A percentile compares a stretch with the other conserved stretches of the same genome.
These are phyloP conservation scores for Cytospora mali DNA, from an alignment of 2,329 filamentous ascomycete genomes.

Conservation along the genomic window DNA sequence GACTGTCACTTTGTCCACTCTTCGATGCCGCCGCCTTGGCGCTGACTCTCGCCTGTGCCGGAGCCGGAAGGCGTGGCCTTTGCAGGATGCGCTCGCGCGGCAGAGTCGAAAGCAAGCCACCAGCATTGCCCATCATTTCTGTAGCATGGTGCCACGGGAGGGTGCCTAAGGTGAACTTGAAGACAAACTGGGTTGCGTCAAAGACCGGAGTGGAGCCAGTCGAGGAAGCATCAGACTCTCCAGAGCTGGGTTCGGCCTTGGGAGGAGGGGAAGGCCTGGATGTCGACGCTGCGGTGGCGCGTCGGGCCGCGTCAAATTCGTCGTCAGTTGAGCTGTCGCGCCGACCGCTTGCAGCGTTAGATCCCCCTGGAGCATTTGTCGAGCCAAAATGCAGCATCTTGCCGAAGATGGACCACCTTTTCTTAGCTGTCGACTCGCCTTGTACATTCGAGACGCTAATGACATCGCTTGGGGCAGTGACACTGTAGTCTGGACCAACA, in stretches of 20 bases:
- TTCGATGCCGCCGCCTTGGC: slow-evolving; percentile 36
- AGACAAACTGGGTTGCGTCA: slow-evolving; percentile 63
- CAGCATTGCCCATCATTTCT: slow-evolving; percentile 27
- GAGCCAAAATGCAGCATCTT: slow-evolving; percentile 59
- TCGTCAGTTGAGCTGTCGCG: slow-evolving; percentile 41
- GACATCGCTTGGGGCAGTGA: slow-evolving; percentile 24
- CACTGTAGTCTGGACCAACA: slow-evolving; percentile 38
- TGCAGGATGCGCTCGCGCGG: slow-evolving; percentile 64
- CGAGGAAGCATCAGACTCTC: slow-evolving; percentile 52
- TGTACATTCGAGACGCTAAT: slow-evolving; percentile 33
- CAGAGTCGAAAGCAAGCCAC: slow-evolving; percentile 58
- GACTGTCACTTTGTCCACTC: slow-evolving; percentile 41
- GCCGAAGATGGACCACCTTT: slow-evolving; percentile 67
- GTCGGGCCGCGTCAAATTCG: slow-evolving; percentile 53
- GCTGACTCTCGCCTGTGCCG: slow-evolving; percentile 67
- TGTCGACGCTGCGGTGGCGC: slow-evolving; percentile 52
- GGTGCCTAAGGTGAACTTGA: slow-evolving; percentile 71
- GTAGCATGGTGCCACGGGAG: slow-evolving; percentile 35
- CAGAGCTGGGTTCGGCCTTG: slow-evolving; percentile 33
- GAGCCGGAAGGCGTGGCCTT: slow-evolving; percentile 68
- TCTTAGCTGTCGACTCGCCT: slow-evolving; percentile 42
- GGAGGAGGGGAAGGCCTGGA: slow-evolving; percentile 41
- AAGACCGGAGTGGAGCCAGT: slow-evolving; percentile 58
- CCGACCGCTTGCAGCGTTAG: slow-evolving; percentile 27
- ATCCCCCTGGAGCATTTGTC: slow-evolving; percentile 22